Evolutionary conservation across 345 rosid genomes (phyloP), one percentile per base, ranked within the genome.

Genomic region (Gossypium stocksii): DNA sequence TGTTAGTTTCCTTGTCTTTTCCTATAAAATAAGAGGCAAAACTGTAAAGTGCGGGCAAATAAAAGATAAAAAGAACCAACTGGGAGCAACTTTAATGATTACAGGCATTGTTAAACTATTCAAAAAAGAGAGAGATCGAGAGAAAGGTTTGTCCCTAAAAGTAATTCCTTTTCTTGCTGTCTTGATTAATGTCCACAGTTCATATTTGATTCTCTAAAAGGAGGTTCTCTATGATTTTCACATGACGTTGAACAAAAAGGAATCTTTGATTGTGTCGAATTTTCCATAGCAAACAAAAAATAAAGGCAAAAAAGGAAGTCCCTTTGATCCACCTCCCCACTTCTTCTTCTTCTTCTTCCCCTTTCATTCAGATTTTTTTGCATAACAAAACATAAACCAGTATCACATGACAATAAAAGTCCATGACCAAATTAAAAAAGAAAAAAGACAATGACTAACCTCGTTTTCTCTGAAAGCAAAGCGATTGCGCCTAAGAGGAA

Each of bases 391-490:
- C 48, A n/a, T 41, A 38, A 41, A 44, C 48, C 15, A 66, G 5
- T 11, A 65, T 43, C 25, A 65, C 23, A 65, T 43, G 23, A 65
- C 25, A 48, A 62, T n/a, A n/a, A 77, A 46, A 16, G 58, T 52
- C 58, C 9, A 49, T 3, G 43, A 9, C 27, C 44, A 49, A 9
- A 25, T 8, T 17, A 9, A 44, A 70, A 71, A 54, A 15, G 7
- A 34, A 34, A 34, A 29, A 34, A 34, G 41, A 54, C 71, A 61
- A 76, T 58, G 38, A 54, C 60, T 27, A 56, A 94, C 98, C 97
- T 92, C 7, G 93, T 87, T 82, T 86, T 91, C 82, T 88, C 91
- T 0, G 98, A 91, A 65, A 94, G 78, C 83, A 94, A 69, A 67
- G 86, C 20, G 41, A 91, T 78, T 52, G 86, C 79, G 43, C 98